phyloP scores from a whole-genome alignment of 495 filamentous ascomycete genomes.

The Aspergillus bertholletiae region DNA sequence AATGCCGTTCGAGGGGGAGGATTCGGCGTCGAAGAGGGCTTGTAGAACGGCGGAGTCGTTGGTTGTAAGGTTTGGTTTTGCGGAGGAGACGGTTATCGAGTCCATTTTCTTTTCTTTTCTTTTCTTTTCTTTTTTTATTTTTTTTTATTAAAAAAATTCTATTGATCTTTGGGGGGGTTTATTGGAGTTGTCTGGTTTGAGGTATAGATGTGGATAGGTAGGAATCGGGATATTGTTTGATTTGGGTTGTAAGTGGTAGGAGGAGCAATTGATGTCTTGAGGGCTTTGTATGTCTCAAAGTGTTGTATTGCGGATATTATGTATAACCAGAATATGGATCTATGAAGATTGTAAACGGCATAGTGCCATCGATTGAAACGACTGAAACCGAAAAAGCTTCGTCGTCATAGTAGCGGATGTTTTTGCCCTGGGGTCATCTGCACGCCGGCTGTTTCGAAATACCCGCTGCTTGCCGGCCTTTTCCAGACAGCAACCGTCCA shows the following conservation, averaged over 20 bases:
- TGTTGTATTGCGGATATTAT: neutral
- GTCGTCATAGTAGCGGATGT: neutral
- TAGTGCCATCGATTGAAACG: neutral
- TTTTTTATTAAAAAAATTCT: too few relatives aligned
- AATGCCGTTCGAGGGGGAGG: conserved; percentile 51
- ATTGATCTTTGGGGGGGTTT: too few relatives aligned
- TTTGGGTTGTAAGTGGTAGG: neutral
- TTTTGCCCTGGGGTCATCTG: neutral
- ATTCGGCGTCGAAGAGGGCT: conserved; percentile 78
- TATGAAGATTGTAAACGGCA: neutral
- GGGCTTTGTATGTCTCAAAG: too few relatives aligned
- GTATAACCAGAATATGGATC: neutral
- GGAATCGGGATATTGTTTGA: neutral
- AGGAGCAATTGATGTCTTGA: neutral
- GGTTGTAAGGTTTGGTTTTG: conserved; percentile 51
- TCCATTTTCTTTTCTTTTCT: conserved; percentile 7
- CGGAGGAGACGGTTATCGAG: conserved; percentile 40
- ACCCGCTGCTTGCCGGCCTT: conserved; percentile 10
- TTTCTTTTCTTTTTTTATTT: too few relatives aligned
- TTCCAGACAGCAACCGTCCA: conserved; percentile 10
- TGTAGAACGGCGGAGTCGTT: conserved; percentile 71
- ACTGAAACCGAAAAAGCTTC: neutral
- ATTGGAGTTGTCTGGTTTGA: neutral
- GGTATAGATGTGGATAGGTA: neutral
- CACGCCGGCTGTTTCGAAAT: conserved; percentile 8